Conservation (phyloP, 305 asterid genomes). For the Rubia tinctorum region DNA sequence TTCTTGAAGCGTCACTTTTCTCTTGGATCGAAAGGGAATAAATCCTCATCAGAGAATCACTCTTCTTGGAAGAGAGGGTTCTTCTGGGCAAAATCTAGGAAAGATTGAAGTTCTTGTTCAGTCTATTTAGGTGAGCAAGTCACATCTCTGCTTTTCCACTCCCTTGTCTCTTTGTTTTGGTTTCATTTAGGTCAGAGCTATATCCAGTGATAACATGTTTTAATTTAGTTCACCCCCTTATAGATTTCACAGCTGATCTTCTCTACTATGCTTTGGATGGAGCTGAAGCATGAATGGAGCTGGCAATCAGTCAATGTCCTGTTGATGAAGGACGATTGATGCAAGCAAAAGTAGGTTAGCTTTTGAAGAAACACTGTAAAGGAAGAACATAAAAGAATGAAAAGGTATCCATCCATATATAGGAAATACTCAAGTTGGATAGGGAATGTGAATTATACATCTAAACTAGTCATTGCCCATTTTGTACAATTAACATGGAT, state of each 20-base stretch:
- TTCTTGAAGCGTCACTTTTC: conserved; percentile 84
- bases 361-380: conserved; percentile 66
- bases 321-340: conserved; percentile 25
- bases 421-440: conserved; percentile 32
- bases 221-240: background rate
- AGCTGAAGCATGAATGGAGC: conserved; percentile 5
- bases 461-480: conserved; percentile 27
- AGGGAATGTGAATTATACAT: conserved; percentile 25
- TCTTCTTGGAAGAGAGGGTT: conserved; percentile 52
- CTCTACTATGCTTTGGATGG: conserved; percentile 17
- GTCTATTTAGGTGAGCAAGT: conserved; percentile 37
- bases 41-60: conserved; percentile 49
- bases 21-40: conserved; percentile 63
- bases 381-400: conserved; percentile 33
- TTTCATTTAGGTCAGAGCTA: background rate
- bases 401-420: conserved; percentile 34
- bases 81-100: conserved; percentile 90
- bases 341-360: conserved; percentile 44
- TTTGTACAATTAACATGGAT: conserved; percentile 40
- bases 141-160: background rate
- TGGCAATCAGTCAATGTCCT: conserved; percentile 15
- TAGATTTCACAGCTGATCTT: conserved; percentile 20
- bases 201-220: background rate
- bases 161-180: background rate
- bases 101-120: conserved; percentile 39